Percentiles rank a stretch among this genome's conserved stretches.
phyloP scores from a whole-genome alignment of 1,284 basidiomycete genomes.

The Cryptococcus depauperatus region DNA sequence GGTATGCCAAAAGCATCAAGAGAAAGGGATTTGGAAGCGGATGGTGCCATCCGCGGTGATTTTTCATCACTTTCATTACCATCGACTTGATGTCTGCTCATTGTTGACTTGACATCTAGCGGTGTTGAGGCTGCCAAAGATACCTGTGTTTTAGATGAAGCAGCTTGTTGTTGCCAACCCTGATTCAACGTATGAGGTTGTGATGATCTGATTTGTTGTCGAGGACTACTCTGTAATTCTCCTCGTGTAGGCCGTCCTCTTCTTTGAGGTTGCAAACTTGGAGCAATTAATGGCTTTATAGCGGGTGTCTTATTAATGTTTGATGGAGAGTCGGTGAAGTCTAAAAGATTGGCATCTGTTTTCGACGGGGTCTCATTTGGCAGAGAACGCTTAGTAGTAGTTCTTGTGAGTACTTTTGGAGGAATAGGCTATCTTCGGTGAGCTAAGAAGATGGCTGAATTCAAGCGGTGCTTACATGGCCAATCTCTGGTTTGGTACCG shows the following conservation, averaged over 20 bases:
- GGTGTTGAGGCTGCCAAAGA: no score
- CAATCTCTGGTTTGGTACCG: conserved; percentile 69
- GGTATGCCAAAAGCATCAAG: conserved; percentile 37
- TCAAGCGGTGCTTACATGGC: conserved; percentile 50
- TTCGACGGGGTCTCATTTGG: conserved; percentile 5
- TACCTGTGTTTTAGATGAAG: no score
- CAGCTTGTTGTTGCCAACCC: no score
- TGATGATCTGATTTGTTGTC: no score
- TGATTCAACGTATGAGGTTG: no score
- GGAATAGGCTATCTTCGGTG: conserved; percentile 17
- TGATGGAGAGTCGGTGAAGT: conserved; percentile 36
- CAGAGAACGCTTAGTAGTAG: conserved; percentile 7
- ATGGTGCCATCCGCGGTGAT: neutral
- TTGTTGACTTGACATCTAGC: no score
- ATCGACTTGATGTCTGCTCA: no score
- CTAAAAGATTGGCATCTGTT: conserved; percentile 34
- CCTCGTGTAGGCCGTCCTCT: conserved; percentile 40
- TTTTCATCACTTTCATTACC: no score
- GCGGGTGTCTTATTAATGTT: conserved; percentile 11
- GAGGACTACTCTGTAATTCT: no score
- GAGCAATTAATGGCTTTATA: conserved; percentile 25
- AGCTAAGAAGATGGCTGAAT: conserved; percentile 12
- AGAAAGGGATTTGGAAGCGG: conserved; percentile 2
- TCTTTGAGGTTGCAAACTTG: conserved; percentile 39
- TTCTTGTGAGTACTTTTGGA: conserved; percentile 16